phyloP scores from a whole-genome alignment of 1,139 yeast genomes.

The Groenewaldozyma auringiensis region DNA sequence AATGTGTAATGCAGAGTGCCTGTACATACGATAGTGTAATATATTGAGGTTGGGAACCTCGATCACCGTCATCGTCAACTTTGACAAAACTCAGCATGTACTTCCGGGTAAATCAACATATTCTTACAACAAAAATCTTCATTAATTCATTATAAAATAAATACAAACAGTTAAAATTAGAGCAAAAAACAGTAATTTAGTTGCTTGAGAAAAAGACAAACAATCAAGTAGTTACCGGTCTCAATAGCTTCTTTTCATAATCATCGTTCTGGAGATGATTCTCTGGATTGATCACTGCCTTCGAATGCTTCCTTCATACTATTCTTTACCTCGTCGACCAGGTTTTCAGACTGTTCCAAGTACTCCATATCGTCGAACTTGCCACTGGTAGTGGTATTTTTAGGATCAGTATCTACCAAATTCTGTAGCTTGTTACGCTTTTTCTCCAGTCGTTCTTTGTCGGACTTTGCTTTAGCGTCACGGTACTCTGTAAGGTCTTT shows the following conservation, averaged over 20 bases:
- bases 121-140: no score
- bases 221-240: no score
- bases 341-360: constrained; percentile 32
- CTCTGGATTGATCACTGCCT: not conserved
- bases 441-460: constrained; percentile 23
- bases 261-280: not conserved
- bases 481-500: constrained; percentile 32
- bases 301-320: constrained; percentile 11
- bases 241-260: no score
- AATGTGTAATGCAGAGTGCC: not conserved
- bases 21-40: not conserved
- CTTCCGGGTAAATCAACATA: not conserved
- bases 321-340: constrained; percentile 13
- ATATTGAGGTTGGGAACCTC: not conserved
- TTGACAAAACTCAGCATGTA: not conserved
- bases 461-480: constrained; percentile 22
- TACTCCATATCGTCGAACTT: constrained; percentile 33
- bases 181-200: no score
- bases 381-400: constrained; percentile 15
- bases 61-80: not conserved
- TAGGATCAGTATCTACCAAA: constrained; percentile 12
- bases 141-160: no score
- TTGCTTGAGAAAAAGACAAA: no score
- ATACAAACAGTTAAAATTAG: no score
- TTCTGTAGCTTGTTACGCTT: constrained; percentile 29